phyloP scores from a whole-genome alignment of 805 yeast species.

The Blastobotrys parvus region DNA sequence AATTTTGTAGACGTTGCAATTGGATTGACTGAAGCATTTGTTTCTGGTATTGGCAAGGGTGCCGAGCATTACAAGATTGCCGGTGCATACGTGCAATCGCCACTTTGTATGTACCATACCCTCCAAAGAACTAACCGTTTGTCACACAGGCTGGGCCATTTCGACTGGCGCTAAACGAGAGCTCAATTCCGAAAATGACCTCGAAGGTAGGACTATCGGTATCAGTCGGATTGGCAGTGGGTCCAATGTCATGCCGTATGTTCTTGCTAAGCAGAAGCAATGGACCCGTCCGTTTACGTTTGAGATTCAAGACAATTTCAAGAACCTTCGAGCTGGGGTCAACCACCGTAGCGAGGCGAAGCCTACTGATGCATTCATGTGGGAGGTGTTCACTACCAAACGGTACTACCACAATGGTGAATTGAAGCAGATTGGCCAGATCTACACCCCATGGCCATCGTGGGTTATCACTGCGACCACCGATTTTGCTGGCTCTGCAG shows the following conservation, averaged over 20 bases:
- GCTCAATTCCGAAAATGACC: constrained; percentile 40
- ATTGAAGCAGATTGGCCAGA: constrained; percentile 75
- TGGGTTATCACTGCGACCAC: constrained; percentile 67
- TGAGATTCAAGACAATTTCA: constrained; percentile 57
- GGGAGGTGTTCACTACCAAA: constrained; percentile 91
- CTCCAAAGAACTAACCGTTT: background rate
- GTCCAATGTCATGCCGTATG: constrained; percentile 84
- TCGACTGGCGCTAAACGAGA: constrained; percentile 68
- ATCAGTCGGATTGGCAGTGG: constrained; percentile 84
- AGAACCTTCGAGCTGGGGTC: constrained; percentile 72
- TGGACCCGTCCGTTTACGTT: constrained; percentile 40
- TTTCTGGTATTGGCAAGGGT: constrained; percentile 73
- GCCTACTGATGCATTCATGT: constrained; percentile 79
- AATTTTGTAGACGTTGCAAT: constrained; percentile 62
- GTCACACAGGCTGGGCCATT: constrained; percentile 55
- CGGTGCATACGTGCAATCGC: constrained; percentile 80
- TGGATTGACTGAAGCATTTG: constrained; percentile 87
- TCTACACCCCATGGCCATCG: constrained; percentile 94
- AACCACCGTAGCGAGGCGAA: constrained; percentile 41
- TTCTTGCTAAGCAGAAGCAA: constrained; percentile 54
- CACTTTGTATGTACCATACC: constrained; percentile 41
- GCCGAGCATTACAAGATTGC: constrained; percentile 53
- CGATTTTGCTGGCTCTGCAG: constrained; percentile 28
- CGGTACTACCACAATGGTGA: constrained; percentile 73
- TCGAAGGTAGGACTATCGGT: constrained; percentile 60